phyloP scores from a whole-genome alignment of 345 rosid genomes.

The Aurinia saxatilis region DNA sequence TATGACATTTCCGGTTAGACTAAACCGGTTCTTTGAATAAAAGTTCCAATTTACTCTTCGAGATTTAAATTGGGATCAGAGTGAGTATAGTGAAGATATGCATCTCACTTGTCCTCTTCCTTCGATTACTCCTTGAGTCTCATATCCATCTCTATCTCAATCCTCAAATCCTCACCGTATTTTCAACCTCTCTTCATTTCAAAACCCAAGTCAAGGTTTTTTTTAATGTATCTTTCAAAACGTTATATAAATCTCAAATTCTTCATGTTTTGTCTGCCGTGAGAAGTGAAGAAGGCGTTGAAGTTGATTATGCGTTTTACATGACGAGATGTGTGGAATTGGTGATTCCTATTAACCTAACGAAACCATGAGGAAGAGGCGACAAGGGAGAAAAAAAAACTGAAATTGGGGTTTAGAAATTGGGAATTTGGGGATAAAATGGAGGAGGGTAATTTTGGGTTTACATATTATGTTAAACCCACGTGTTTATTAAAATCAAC shows the following conservation, averaged over 20 bases:
- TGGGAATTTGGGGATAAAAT: too few relatives aligned
- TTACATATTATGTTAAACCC: too few relatives aligned
- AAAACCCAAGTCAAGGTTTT: slow-evolving; percentile 8
- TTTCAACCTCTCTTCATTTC: not conserved
- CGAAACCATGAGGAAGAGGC: too few relatives aligned
- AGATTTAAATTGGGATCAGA: not conserved
- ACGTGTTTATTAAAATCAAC: too few relatives aligned
- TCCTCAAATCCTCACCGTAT: slow-evolving; percentile 11
- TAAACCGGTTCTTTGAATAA: not conserved
- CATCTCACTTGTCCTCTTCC: slow-evolving; percentile 10
- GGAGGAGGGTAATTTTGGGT: too few relatives aligned
- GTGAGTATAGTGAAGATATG: too few relatives aligned
- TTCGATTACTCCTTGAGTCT: slow-evolving; percentile 7
- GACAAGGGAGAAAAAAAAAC: too few relatives aligned
- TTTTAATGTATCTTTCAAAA: not conserved
- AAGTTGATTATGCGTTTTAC: slow-evolving; percentile 48
- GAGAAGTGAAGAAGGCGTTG: slow-evolving; percentile 25
- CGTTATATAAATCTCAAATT: slow-evolving; percentile 17
- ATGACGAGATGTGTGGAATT: slow-evolving; percentile 72
- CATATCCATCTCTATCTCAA: not conserved
- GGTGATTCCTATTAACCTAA: too few relatives aligned
- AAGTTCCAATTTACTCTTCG: not conserved
- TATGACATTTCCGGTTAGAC: not conserved
- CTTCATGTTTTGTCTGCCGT: slow-evolving; percentile 14
- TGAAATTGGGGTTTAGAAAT: too few relatives aligned